These are phyloP conservation scores for Tetracladium setigerum DNA, from an alignment of 495 filamentous ascomycete species.

Conservation along the genomic window DNA sequence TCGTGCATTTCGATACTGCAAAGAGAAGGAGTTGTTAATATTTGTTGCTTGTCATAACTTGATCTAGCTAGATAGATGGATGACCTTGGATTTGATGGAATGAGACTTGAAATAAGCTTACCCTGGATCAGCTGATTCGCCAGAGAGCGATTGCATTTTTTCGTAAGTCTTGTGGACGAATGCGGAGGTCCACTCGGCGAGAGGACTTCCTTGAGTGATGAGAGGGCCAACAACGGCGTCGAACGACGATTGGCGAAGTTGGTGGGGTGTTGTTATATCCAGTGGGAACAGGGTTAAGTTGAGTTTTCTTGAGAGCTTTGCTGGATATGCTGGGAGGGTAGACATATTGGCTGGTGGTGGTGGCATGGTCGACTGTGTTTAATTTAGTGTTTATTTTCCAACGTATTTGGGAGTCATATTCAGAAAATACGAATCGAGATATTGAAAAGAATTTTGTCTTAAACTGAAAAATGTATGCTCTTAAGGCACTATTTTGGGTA, in stretches of 20 bases:
- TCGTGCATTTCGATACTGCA: conserved; percentile 67
- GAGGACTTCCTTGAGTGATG: conserved; percentile 53
- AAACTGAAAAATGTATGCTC: no score
- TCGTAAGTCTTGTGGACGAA: conserved; percentile 72
- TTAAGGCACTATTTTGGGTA: no score
- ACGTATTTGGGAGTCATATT: neutral
- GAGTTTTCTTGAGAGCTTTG: conserved; percentile 52
- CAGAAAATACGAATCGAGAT: no score
- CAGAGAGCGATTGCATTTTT: conserved; percentile 59
- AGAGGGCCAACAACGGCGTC: conserved; percentile 41
- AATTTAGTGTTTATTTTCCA: no score
- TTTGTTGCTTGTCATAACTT: no score
- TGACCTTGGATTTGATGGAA: no score
- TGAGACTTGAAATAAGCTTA: no score
- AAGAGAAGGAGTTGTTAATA: no score
- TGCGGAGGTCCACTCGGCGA: conserved; percentile 73
- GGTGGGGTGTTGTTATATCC: conserved; percentile 77
- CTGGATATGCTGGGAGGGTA: conserved; percentile 58
- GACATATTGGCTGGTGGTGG: conserved; percentile 36
- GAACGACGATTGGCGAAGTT: conserved; percentile 55
- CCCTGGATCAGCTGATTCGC: conserved; percentile 43
- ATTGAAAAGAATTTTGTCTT: no score
- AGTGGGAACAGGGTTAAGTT: conserved; percentile 79
- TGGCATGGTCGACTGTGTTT: conserved; percentile 50
- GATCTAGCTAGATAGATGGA: no score